phyloP scores from a whole-genome alignment of 2,329 filamentous ascomycete species.

The Venturiaceae sp. region DNA sequence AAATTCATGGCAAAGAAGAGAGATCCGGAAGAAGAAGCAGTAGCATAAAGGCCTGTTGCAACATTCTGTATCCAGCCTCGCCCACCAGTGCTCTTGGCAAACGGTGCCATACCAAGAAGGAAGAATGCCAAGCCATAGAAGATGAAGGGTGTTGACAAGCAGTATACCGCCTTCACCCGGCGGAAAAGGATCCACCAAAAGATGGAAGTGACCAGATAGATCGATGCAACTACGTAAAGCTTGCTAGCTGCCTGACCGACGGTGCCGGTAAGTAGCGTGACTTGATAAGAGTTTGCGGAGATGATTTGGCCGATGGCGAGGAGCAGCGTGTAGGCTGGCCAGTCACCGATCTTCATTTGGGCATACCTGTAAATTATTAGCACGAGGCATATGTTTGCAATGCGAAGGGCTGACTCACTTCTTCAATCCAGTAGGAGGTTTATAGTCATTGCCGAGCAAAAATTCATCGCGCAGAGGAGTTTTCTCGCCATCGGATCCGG shows the following conservation, averaged over 20 bases:
- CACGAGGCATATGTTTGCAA: not conserved
- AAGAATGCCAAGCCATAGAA: slow-evolving; percentile 55
- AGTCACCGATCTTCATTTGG: slow-evolving; percentile 46
- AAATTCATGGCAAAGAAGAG: slow-evolving; percentile 61
- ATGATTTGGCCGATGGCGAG: slow-evolving; percentile 54
- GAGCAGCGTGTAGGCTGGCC: slow-evolving; percentile 54
- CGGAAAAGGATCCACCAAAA: slow-evolving; percentile 57
- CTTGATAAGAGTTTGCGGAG: slow-evolving; percentile 57
- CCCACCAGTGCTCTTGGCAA: slow-evolving; percentile 26
- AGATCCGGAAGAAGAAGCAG: slow-evolving; percentile 52
- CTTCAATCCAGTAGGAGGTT: slow-evolving; percentile 14
- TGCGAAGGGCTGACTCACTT: slow-evolving; percentile 11
- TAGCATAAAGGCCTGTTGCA: slow-evolving; percentile 51
- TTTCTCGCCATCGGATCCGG: slow-evolving; percentile 17
- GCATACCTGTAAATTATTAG: not conserved
- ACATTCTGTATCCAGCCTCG: slow-evolving; percentile 50
- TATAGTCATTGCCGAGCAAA: slow-evolving; percentile 15
- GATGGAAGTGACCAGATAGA: slow-evolving; percentile 48
- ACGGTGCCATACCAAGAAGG: slow-evolving; percentile 54
- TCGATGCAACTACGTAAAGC: slow-evolving; percentile 50
- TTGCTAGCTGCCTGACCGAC: slow-evolving; percentile 49
- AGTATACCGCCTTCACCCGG: slow-evolving; percentile 44
- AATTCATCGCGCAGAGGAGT: slow-evolving; percentile 11
- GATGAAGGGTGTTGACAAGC: slow-evolving; percentile 51
- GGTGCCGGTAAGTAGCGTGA: slow-evolving; percentile 56